A percentile compares a stretch with the other conserved stretches of the same genome.
Conservation (phyloP, 345 rosid genomes). For the Boechera divaricarpa region DNA sequence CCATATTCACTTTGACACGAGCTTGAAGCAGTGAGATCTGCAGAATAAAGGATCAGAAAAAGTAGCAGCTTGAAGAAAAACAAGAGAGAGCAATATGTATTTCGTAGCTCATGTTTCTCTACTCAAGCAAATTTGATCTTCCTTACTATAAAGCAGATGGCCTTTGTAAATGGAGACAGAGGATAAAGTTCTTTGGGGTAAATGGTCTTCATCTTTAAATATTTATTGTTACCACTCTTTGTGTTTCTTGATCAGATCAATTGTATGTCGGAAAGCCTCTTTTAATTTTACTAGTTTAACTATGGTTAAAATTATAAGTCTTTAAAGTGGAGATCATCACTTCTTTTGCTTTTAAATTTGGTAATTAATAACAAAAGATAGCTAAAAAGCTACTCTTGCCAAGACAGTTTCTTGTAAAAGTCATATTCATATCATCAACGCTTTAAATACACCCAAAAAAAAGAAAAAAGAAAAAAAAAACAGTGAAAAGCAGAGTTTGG, state of each 20-base stretch:
- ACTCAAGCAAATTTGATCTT: neutral
- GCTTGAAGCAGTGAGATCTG: conserved; percentile 15
- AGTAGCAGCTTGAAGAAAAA: neutral
- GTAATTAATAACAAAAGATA: neutral
- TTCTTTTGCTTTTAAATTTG: neutral
- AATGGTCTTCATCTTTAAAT: conserved; percentile 21
- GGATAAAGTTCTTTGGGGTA: neutral
- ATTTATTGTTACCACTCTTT: neutral
- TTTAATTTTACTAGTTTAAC: neutral
- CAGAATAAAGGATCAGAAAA: conserved; percentile 14
- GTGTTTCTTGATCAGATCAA: neutral
- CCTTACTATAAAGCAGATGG: neutral
- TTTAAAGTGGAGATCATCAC: neutral
- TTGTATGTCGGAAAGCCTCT: neutral
- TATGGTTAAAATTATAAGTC: neutral
- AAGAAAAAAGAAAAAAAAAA: neutral
- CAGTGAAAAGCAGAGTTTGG: neutral
- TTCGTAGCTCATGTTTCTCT: conserved; percentile 24
- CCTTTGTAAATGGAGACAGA: conserved; percentile 7
- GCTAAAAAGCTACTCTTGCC: neutral
- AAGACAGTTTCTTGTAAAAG: conserved; percentile 16
- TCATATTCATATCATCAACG: conserved; percentile 13
- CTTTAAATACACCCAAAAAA: neutral
- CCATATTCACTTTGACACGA: conserved; percentile 45
- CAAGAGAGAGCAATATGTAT: no score